Evolutionary conservation across 495 filamentous ascomycete species (phyloP).

Genomic region (Venustampulla echinocandica): DNA sequence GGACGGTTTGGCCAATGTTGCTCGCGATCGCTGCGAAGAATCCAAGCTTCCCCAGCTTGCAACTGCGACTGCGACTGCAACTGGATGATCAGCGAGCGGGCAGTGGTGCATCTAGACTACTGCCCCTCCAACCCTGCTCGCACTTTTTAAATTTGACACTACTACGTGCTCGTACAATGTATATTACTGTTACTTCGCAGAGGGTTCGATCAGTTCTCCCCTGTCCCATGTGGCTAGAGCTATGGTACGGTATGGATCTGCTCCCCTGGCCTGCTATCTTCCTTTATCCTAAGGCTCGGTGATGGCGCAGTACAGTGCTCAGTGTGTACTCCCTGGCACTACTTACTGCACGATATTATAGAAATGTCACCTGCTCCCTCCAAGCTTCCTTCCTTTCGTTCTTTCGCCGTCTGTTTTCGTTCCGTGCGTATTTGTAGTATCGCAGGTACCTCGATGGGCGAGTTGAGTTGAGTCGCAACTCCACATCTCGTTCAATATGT

Average conservation of each 20-base stretch:
- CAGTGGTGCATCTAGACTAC: too few species aligned
- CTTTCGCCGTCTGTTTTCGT: background rate
- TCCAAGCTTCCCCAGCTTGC: too few species aligned
- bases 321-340: too few species aligned
- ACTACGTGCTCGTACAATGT: too few species aligned
- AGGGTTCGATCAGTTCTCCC: background rate
- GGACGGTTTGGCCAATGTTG: too few species aligned
- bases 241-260: background rate
- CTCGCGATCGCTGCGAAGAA: too few species aligned
- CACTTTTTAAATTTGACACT: too few species aligned
- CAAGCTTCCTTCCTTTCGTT: background rate
- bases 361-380: background rate
- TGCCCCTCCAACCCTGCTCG: too few species aligned
- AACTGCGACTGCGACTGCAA: too few species aligned
- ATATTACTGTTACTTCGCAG: background rate
- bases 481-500: background rate
- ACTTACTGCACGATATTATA: background rate
- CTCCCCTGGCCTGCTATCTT: background rate
- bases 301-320: background rate
- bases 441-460: background rate
- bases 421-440: background rate
- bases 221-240: background rate
- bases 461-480: background rate
- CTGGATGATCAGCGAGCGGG: too few species aligned
- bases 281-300: background rate